Evolutionary conservation across 345 rosid species (phyloP).

Genomic region (Gossypium sturtianum): DNA sequence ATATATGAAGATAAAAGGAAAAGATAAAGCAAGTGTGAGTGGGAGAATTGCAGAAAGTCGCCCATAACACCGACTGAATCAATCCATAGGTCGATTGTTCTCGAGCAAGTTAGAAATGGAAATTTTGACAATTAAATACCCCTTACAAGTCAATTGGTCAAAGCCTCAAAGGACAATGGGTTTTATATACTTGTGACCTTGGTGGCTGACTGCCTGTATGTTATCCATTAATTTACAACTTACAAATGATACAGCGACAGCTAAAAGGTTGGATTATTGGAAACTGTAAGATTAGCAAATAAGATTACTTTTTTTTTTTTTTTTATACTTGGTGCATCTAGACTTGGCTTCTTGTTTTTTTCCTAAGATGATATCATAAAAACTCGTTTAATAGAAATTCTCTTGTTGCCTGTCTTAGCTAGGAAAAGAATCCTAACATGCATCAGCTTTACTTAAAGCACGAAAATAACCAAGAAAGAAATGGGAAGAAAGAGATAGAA

Average conservation of each 20-base stretch:
- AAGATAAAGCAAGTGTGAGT: conserved; percentile 2
- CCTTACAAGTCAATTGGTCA: background rate
- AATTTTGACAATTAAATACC: conserved; percentile 1
- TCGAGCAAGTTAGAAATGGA: conserved; percentile 10
- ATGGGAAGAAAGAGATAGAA: background rate
- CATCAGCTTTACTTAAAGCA: background rate
- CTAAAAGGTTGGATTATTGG: background rate
- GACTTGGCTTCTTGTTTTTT: too few relatives aligned
- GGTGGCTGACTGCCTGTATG: background rate
- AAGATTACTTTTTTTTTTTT: too few relatives aligned
- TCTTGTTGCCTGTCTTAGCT: too few relatives aligned
- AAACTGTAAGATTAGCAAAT: too few relatives aligned
- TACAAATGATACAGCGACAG: background rate
- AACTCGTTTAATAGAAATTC: too few relatives aligned
- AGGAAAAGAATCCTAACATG: background rate
- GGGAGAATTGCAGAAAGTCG: conserved; percentile 10
- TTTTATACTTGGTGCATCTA: too few relatives aligned
- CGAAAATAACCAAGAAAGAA: background rate
- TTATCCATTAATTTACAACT: background rate
- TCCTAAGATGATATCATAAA: too few relatives aligned
- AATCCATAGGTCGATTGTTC: conserved; percentile 14
- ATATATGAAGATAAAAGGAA: background rate
- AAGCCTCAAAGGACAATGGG: background rate
- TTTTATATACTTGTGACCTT: too few relatives aligned
- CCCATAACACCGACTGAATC: conserved; percentile 29